phyloP scores from a whole-genome alignment of 345 rosid genomes.

The Diplotaxis tenuifolia region DNA sequence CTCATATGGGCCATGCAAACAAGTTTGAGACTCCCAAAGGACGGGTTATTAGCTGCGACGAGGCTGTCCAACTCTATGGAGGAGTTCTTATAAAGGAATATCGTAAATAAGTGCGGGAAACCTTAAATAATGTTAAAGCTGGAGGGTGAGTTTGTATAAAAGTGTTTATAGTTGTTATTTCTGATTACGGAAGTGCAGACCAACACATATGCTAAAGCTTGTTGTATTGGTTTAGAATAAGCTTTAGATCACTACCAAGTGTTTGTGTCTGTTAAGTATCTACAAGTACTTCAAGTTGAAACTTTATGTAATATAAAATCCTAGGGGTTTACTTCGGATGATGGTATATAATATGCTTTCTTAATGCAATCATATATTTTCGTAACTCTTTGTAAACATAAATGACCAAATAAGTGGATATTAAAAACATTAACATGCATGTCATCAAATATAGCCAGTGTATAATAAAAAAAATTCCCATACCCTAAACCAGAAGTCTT shows the following conservation, averaged over 20 bases:
- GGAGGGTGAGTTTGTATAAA: conserved; percentile 16
- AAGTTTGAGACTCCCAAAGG: conserved; percentile 10
- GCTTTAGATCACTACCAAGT: conserved; percentile 32
- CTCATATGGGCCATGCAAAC: conserved; percentile 11
- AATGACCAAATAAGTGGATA: neutral
- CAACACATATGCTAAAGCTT: conserved; percentile 28
- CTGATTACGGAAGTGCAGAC: conserved; percentile 21
- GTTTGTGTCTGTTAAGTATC: conserved; percentile 34
- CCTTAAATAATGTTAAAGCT: conserved; percentile 15
- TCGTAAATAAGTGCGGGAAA: conserved; percentile 9
- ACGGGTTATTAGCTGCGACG: conserved; percentile 28
- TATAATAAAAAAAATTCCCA: neutral
- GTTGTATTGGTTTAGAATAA: conserved; percentile 16
- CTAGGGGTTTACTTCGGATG: neutral
- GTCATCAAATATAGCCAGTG: neutral
- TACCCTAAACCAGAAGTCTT: neutral
- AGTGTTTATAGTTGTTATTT: conserved; percentile 13
- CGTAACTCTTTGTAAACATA: neutral
- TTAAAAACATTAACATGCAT: neutral
- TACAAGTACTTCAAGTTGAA: conserved; percentile 17
- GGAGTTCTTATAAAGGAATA: conserved; percentile 34
- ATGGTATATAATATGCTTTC: neutral
- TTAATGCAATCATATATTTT: neutral
- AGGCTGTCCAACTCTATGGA: conserved; percentile 30
- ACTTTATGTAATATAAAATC: conserved; percentile 25